phyloP scores from a whole-genome alignment of 805 yeast species.

The Lipomyces oligophaga region DNA sequence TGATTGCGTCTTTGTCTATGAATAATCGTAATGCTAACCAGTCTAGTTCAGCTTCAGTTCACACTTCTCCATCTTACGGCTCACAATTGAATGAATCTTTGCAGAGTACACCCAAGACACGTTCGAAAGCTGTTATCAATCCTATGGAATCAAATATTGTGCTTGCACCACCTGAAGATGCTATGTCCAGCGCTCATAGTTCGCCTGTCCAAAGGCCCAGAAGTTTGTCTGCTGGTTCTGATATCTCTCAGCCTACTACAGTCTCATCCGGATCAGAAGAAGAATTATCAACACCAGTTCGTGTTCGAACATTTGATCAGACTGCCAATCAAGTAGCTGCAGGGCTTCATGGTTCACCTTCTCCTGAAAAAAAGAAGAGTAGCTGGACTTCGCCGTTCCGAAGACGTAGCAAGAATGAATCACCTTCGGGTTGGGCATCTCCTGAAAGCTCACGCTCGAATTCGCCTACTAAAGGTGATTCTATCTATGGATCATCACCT shows the following conservation, averaged over 20 bases:
- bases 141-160: slow-evolving; percentile 5
- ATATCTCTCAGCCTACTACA: slow-evolving; percentile 30
- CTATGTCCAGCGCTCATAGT: slow-evolving; percentile 23
- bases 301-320: not conserved
- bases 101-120: too few species aligned
- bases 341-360: not conserved
- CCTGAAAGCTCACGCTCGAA: slow-evolving; percentile 5
- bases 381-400: slow-evolving; percentile 47
- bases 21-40: too few species aligned
- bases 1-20: slow-evolving; percentile 14
- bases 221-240: slow-evolving; percentile 31
- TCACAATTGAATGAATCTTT: too few species aligned
- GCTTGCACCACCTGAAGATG: slow-evolving; percentile 15
- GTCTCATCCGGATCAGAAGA: slow-evolving; percentile 21
- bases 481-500: slow-evolving; percentile 1
- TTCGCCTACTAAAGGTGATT: slow-evolving; percentile 3
- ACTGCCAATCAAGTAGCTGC: not conserved
- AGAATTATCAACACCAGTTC: slow-evolving; percentile 11
- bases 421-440: slow-evolving; percentile 31
- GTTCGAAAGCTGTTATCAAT: too few species aligned
- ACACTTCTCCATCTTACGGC: too few species aligned
- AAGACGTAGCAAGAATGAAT: slow-evolving; percentile 38
- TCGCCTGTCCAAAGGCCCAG: slow-evolving; percentile 29
- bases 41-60: too few species aligned
- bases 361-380: slow-evolving; percentile 17